These are phyloP conservation scores for Dactylis glomerata DNA, from an alignment of 176 grass and related monocot genomes.

Conservation along the genomic window DNA sequence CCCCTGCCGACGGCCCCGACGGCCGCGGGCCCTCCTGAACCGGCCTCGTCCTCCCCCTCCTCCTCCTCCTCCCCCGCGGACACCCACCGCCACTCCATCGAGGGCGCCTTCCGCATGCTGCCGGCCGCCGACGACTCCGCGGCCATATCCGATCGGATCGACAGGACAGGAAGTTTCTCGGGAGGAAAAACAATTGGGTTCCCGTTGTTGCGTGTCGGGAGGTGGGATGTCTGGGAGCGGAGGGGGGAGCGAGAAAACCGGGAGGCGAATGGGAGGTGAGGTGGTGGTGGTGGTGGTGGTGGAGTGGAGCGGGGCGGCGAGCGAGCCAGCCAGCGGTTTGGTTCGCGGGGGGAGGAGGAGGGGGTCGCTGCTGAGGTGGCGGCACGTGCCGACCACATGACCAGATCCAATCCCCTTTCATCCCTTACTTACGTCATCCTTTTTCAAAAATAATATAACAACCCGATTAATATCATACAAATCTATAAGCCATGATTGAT, in stretches of 20 bases:
- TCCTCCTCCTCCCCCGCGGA: conserved; percentile 54
- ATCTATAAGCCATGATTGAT: too few species aligned
- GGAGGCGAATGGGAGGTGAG: neutral
- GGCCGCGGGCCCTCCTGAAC: neutral
- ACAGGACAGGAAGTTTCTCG: neutral
- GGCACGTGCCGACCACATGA: conserved; percentile 42
- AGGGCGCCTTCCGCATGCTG: conserved; percentile 52
- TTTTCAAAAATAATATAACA: too few species aligned
- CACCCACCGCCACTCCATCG: conserved; percentile 63
- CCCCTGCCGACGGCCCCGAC: conserved; percentile 39
- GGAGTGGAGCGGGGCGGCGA: neutral
- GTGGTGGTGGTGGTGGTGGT: neutral
- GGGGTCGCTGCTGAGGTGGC: conserved; percentile 15
- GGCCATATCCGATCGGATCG: conserved; percentile 49
- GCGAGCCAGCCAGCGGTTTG: conserved; percentile 23
- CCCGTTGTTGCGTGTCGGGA: conserved; percentile 33
- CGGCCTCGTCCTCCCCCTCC: conserved; percentile 28
- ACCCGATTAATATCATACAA: too few species aligned
- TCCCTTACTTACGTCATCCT: too few species aligned
- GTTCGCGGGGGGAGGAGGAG: neutral
- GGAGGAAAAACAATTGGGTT: neutral
- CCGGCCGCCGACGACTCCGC: conserved; percentile 49
- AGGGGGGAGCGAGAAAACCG: conserved; percentile 40
- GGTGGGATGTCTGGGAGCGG: neutral
- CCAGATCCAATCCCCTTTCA: neutral